Percentiles rank a stretch among this genome's conserved stretches.
Evolutionary conservation across 257 asterid species (phyloP).

Genomic region (Leonotis leonurus): DNA sequence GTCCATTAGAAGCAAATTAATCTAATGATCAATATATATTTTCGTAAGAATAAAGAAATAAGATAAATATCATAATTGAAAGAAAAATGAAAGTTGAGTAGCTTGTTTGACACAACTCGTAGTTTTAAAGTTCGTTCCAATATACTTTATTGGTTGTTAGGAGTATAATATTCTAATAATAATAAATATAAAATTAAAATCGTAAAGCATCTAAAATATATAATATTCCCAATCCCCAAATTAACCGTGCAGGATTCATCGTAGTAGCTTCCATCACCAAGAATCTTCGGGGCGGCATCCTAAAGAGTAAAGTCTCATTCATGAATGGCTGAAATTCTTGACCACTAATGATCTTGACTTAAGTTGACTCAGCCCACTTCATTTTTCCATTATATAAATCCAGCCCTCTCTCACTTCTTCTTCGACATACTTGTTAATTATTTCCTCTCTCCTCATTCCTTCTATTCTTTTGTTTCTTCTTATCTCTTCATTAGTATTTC

Average conservation of each 20-base stretch:
- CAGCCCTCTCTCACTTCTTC: neutral
- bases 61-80: too few species aligned
- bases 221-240: too few species aligned
- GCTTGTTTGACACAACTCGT: too few species aligned
- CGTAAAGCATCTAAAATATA: too few species aligned
- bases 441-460: neutral
- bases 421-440: neutral
- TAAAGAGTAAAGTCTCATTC: neutral
- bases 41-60: too few species aligned
- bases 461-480: neutral
- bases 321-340: neutral
- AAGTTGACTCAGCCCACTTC: constrained; percentile 17
- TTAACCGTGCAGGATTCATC: neutral
- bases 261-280: neutral
- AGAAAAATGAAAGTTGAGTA: too few species aligned
- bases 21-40: too few species aligned
- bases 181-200: too few species aligned
- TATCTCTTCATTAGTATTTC: neutral
- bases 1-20: too few species aligned
- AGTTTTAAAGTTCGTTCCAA: too few species aligned
- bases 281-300: constrained; percentile 22
- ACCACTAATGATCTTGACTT: constrained; percentile 16
- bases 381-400: constrained; percentile 5
- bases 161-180: too few species aligned
- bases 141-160: too few species aligned